Evolutionary conservation across 2,329 filamentous ascomycete genomes (phyloP).

Genomic region (Talaromyces sp.): DNA sequence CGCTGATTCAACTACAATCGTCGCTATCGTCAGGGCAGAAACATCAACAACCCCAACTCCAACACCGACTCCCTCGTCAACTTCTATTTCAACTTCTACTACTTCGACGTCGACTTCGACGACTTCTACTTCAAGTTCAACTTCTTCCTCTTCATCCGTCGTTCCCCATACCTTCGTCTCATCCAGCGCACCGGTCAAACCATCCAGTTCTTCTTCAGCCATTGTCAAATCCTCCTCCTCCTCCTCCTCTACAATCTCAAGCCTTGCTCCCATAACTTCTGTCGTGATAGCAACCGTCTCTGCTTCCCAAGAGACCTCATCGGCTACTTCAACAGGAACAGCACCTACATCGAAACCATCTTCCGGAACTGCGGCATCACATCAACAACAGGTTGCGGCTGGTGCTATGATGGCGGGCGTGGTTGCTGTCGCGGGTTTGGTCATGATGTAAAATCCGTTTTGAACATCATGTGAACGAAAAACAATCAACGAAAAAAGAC

Average conservation of each 20-base stretch:
- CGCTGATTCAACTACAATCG: constrained; percentile 27
- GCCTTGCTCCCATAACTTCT: neutral
- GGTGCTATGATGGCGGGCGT: constrained; percentile 28
- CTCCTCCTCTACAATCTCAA: constrained; percentile 2
- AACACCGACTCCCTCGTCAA: constrained; percentile 11
- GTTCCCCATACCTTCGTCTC: neutral
- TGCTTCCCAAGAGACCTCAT: neutral
- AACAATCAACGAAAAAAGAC: neutral
- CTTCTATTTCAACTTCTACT: constrained; percentile 2
- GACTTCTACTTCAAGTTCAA: neutral
- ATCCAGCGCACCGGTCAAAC: constrained; percentile 2
- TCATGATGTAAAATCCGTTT: constrained; percentile 28
- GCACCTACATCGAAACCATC: constrained; percentile 16
- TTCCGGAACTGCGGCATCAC: constrained; percentile 10
- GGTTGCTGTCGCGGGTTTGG: constrained; percentile 28
- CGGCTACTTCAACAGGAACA: constrained; percentile 5
- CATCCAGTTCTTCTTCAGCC: constrained; percentile 8
- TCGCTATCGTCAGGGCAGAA: constrained; percentile 21
- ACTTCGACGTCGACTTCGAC: constrained; percentile 3
- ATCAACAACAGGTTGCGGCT: constrained; percentile 21
- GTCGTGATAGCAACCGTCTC: neutral
- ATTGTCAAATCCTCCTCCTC: constrained; percentile 8
- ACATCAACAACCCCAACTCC: constrained; percentile 17
- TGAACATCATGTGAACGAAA: neutral
- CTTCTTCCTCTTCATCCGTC: neutral